Evolutionary conservation across 768 basidiomycete genomes (phyloP).

Genomic region (Podaxis sp.): DNA sequence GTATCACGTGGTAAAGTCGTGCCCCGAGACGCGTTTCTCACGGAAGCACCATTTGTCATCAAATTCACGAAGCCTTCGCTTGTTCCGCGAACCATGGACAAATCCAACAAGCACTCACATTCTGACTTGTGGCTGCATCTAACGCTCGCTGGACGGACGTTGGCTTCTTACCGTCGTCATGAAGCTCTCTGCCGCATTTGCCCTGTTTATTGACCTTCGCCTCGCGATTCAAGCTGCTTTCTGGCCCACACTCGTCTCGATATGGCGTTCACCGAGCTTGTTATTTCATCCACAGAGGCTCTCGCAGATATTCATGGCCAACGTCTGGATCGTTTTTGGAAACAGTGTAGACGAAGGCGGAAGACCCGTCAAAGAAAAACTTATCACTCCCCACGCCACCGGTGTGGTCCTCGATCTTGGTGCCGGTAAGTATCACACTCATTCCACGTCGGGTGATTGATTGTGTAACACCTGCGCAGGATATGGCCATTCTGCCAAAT

Average conservation of each 20-base stretch:
- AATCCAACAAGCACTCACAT: background rate
- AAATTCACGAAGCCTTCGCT: background rate
- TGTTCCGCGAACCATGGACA: background rate
- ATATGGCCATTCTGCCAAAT: conserved; percentile 57
- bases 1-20: background rate
- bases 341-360: conserved; percentile 39
- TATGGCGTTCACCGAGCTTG: conserved; percentile 37
- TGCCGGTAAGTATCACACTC: conserved; percentile 41
- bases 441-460: background rate
- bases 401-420: conserved; percentile 68
- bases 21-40: background rate
- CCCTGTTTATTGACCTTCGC: conserved; percentile 38
- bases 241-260: conserved; percentile 39
- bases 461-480: conserved; percentile 29
- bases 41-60: background rate
- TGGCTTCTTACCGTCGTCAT: conserved; percentile 23
- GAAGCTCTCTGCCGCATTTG: conserved; percentile 42
- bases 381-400: conserved; percentile 50
- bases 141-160: background rate
- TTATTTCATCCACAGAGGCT: conserved; percentile 40
- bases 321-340: conserved; percentile 53
- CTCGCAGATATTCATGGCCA: conserved; percentile 52
- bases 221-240: conserved; percentile 31
- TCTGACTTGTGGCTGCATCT: background rate
- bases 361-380: conserved; percentile 33